These are phyloP conservation scores for Clonostachys chloroleuca DNA, from an alignment of 2,329 filamentous ascomycete genomes.

Conservation along the genomic window DNA sequence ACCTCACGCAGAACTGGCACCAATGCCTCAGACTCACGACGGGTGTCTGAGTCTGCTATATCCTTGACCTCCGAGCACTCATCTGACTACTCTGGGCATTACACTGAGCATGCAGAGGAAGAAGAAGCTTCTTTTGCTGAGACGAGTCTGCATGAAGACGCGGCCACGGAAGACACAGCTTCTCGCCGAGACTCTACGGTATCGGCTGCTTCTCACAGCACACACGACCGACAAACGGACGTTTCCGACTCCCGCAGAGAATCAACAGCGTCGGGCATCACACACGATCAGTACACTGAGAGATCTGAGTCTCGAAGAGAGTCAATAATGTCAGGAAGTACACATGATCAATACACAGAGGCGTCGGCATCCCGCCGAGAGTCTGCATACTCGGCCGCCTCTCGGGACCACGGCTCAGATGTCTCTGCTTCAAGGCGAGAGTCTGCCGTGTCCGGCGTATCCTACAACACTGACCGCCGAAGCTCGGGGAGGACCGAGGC, in stretches of 20 bases:
- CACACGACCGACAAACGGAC: not conserved
- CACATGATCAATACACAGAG: not conserved
- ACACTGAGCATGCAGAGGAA: no score
- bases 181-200: not conserved
- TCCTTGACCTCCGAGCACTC: no score
- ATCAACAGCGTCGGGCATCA: not conserved
- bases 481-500: constrained; percentile 42
- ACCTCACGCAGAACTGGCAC: not conserved
- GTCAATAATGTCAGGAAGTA: not conserved
- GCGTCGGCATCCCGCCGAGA: constrained; percentile 2
- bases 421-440: constrained; percentile 2
- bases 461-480: constrained; percentile 20
- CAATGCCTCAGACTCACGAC: no score
- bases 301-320: not conserved
- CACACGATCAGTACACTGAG: not conserved
- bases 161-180: not conserved
- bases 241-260: not conserved
- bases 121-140: not conserved
- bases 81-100: no score
- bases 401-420: not conserved
- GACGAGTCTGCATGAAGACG: not conserved
- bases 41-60: not conserved
- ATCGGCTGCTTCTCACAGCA: not conserved
- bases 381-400: not conserved
- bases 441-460: constrained; percentile 14